phyloP scores from a whole-genome alignment of 1,139 yeast species.

The Sugiyamaella neomexicana region DNA sequence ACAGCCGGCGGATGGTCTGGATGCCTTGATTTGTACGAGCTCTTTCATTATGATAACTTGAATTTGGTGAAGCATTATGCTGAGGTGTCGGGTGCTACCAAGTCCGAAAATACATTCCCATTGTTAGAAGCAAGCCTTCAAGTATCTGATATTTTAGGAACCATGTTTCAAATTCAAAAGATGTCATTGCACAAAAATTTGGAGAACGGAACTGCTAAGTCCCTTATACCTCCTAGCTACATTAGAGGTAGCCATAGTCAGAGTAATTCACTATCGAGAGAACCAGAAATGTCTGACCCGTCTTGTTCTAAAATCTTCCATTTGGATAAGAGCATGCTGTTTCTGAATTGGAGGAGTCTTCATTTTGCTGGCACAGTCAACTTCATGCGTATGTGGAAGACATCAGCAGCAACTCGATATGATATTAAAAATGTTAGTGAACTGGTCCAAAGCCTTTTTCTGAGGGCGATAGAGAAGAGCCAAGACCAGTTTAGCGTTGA shows the following conservation, averaged over 20 bases:
- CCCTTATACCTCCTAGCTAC: slow-evolving; percentile 31
- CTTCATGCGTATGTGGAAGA: slow-evolving; percentile 67
- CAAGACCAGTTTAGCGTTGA: slow-evolving; percentile 30
- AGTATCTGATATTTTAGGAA: slow-evolving; percentile 37
- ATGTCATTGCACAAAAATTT: slow-evolving; percentile 13
- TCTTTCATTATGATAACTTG: slow-evolving; percentile 32
- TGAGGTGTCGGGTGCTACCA: slow-evolving; percentile 36
- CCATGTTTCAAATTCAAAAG: slow-evolving; percentile 40
- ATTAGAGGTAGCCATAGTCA: slow-evolving; percentile 14
- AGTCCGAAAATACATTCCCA: slow-evolving; percentile 40
- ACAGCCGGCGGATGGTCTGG: slow-evolving; percentile 35
- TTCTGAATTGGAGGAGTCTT: slow-evolving; percentile 57
- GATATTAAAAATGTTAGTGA: slow-evolving; percentile 55
- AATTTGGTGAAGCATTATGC: slow-evolving; percentile 33
- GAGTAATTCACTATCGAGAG: not conserved
- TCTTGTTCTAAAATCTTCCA: not conserved
- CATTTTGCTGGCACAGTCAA: slow-evolving; percentile 58
- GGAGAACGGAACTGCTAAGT: slow-evolving; percentile 27
- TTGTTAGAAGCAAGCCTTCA: slow-evolving; percentile 39
- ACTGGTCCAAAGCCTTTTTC: slow-evolving; percentile 42
- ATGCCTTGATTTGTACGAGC: slow-evolving; percentile 37
- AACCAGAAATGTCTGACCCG: not conserved
- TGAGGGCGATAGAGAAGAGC: slow-evolving; percentile 36
- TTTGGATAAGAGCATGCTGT: slow-evolving; percentile 35
- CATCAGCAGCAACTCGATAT: slow-evolving; percentile 54